These are phyloP conservation scores for Cutaneotrichosporon mucoides DNA, from an alignment of 1,284 basidiomycete genomes.

Conservation along the genomic window DNA sequence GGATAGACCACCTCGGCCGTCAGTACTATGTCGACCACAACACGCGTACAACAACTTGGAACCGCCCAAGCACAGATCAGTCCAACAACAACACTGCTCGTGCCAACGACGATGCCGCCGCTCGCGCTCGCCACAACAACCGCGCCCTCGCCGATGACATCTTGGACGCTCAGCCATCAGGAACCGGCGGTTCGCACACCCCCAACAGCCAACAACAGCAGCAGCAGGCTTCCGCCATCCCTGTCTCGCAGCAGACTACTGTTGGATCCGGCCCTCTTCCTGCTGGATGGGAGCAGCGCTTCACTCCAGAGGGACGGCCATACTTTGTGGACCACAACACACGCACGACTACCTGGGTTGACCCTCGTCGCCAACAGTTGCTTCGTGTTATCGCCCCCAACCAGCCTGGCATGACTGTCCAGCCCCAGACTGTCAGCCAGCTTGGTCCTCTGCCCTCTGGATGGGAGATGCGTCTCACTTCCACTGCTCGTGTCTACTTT, in stretches of 20 bases:
- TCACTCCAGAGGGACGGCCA: conserved; percentile 93
- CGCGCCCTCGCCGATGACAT: conserved; percentile 75
- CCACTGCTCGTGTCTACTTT: conserved; percentile 89
- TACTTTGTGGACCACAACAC: conserved; percentile 98
- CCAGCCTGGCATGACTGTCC: conserved; percentile 69
- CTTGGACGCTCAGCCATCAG: conserved; percentile 56
- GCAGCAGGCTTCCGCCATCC: conserved; percentile 17
- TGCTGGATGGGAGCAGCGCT: conserved; percentile 97
- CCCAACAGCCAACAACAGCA: conserved; percentile 13
- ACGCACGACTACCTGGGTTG: conserved; percentile 96
- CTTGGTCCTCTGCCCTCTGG: conserved; percentile 93
- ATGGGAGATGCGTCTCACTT: conserved; percentile 95
- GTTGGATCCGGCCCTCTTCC: conserved; percentile 78
- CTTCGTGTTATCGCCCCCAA: conserved; percentile 80
- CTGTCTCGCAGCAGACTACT: conserved; percentile 59
- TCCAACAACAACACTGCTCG: conserved; percentile 49
- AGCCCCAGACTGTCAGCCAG: conserved; percentile 77
- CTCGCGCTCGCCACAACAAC: conserved; percentile 70
- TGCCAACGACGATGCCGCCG: conserved; percentile 57
- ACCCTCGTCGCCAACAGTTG: conserved; percentile 85
- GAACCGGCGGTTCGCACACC: conserved; percentile 25
- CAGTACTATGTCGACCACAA: conserved; percentile 95
- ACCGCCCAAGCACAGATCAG: conserved; percentile 56
- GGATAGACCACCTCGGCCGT: conserved; percentile 79
- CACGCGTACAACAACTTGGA: conserved; percentile 89